Evolutionary conservation across 2,329 filamentous ascomycete genomes (phyloP).

Genomic region (Capronia epimyces): DNA sequence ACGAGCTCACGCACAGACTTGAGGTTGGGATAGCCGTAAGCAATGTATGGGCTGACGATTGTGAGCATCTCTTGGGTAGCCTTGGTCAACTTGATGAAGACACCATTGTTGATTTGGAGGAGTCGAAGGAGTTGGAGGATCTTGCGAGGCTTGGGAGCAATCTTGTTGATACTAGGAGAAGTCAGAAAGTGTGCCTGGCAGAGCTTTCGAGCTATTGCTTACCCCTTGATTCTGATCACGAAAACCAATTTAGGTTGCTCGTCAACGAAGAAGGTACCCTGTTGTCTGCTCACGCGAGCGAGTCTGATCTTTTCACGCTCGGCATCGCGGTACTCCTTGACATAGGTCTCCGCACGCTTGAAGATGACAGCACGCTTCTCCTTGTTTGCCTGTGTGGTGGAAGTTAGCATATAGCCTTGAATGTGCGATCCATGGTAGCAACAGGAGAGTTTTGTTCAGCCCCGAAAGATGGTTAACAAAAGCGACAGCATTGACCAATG

Average conservation of each 20-base stretch:
- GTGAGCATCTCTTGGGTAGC: conserved; percentile 95
- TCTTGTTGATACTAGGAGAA: conserved; percentile 92
- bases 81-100: conserved; percentile 97
- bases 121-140: conserved; percentile 98
- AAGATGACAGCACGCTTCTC: conserved; percentile 98
- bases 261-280: conserved; percentile 88
- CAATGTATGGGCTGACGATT: conserved; percentile 97
- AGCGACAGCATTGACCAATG: conserved; percentile 91
- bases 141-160: conserved; percentile 99
- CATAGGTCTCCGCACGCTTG: conserved; percentile 99
- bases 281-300: conserved; percentile 78
- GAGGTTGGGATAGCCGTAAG: conserved; percentile 98
- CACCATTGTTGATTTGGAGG: conserved; percentile 99
- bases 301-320: conserved; percentile 99
- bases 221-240: conserved; percentile 98
- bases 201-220: conserved; percentile 33
- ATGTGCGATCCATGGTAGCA: conserved; percentile 6
- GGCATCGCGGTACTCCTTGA: conserved; percentile 97
- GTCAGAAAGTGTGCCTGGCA: not conserved
- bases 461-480: conserved; percentile 97
- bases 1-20: conserved; percentile 98
- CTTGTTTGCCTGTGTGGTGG: conserved; percentile 73
- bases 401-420: conserved; percentile 33
- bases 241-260: conserved; percentile 96
- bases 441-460: conserved; percentile 55